These are phyloP conservation scores for Russula earlei DNA, from an alignment of 768 basidiomycete species.

Conservation along the genomic window DNA sequence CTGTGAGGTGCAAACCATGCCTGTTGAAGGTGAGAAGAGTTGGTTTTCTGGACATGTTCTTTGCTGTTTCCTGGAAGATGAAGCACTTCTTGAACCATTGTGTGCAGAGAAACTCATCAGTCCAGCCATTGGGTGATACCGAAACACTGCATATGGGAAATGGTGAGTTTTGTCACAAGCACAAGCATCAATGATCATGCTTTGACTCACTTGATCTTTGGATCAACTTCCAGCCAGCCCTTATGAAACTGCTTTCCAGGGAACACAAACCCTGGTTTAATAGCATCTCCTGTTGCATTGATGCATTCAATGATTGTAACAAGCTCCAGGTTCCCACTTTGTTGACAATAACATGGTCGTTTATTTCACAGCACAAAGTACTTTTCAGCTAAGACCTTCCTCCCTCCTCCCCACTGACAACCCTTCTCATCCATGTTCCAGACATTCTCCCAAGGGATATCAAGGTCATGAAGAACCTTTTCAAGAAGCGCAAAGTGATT, in stretches of 20 bases:
- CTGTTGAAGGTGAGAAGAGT: conserved; percentile 3
- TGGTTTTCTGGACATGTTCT: neutral
- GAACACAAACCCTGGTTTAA: neutral
- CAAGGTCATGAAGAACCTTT: too few species aligned
- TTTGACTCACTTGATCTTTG: too few species aligned
- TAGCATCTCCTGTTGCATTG: neutral
- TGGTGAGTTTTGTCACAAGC: too few species aligned
- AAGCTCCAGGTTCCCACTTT: neutral
- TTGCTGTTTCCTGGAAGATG: neutral
- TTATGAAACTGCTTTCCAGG: neutral
- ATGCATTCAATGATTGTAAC: conserved; percentile 3
- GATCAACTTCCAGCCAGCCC: neutral
- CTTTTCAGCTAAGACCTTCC: neutral
- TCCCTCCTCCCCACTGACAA: neutral
- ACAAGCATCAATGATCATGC: too few species aligned
- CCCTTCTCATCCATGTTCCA: too few species aligned
- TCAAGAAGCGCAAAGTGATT: conserved; percentile 5
- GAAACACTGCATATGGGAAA: too few species aligned
- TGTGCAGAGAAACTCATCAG: neutral
- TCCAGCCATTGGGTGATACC: neutral
- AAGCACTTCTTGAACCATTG: neutral
- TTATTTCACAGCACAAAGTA: neutral
- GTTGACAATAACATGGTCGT: neutral
- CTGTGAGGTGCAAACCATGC: conserved; percentile 6
- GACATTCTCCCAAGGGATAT: too few species aligned